These are phyloP conservation scores for Xanthoparmelia taractica DNA, from an alignment of 495 filamentous ascomycete species.

Conservation along the genomic window DNA sequence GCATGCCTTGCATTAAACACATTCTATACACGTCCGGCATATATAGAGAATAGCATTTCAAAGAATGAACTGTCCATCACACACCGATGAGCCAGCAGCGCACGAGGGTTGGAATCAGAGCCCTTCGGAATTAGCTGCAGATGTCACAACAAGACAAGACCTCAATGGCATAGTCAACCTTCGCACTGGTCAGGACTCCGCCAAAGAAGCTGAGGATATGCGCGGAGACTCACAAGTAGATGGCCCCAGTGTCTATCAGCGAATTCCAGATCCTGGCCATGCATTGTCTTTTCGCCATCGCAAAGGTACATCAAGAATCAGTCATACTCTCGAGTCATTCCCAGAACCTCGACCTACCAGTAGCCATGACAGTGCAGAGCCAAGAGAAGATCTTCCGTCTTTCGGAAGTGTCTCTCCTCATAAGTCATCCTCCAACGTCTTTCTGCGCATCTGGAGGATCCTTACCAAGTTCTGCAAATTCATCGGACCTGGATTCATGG, in stretches of 20 bases:
- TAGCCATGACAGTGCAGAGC: neutral
- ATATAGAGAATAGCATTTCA: neutral
- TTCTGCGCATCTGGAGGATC: conserved; percentile 30
- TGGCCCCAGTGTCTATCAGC: neutral
- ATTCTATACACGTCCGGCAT: neutral
- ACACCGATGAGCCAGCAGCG: conserved; percentile 50
- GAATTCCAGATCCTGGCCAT: neutral
- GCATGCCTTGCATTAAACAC: neutral
- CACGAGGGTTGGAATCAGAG: conserved; percentile 55
- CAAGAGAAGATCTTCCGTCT: neutral
- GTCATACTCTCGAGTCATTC: neutral
- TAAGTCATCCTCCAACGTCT: conserved; percentile 13
- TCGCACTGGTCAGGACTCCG: conserved; percentile 22
- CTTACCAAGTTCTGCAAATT: conserved; percentile 65
- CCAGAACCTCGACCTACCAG: neutral
- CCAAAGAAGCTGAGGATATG: conserved; percentile 14
- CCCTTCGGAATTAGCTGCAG: conserved; percentile 46
- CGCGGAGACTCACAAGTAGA: conserved; percentile 2
- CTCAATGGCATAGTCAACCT: conserved; percentile 48
- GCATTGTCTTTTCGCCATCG: neutral
- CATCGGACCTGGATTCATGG: conserved; percentile 78
- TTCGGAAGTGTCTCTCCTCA: neutral
- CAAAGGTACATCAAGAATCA: neutral
- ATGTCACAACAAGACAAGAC: conserved; percentile 55
- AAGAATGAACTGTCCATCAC: conserved; percentile 56